These are phyloP conservation scores for Trichoderma guizhouense DNA, from an alignment of 2,329 filamentous ascomycete genomes.

Conservation along the genomic window DNA sequence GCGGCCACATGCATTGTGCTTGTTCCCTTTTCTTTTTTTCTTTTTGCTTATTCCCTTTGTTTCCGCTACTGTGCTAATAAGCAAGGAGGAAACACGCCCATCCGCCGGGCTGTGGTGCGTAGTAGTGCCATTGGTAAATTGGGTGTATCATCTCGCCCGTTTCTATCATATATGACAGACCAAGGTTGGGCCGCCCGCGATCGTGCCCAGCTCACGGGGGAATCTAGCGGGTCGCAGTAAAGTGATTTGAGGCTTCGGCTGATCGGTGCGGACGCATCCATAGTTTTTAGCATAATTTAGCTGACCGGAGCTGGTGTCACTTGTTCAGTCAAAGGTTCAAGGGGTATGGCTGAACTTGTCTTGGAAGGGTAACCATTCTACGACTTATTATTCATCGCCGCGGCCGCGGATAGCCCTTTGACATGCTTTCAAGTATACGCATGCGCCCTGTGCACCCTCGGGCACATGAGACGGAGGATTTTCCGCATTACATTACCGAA, in stretches of 20 bases:
- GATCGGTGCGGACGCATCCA: background rate
- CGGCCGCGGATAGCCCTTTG: background rate
- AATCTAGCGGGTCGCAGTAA: conserved; percentile 7
- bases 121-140: background rate
- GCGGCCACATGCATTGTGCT: background rate
- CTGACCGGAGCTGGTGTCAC: background rate
- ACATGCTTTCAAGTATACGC: background rate
- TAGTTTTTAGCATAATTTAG: background rate
- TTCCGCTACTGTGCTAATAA: background rate
- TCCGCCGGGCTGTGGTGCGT: background rate
- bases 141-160: background rate
- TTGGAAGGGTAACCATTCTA: background rate
- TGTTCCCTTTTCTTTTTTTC: background rate
- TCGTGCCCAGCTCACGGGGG: conserved; percentile 12
- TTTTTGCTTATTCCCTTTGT: background rate
- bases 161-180: conserved; percentile 14
- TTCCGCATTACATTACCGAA: background rate
- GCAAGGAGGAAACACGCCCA: background rate
- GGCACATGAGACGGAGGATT: background rate
- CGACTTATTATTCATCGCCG: background rate
- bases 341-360: background rate
- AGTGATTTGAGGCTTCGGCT: conserved; percentile 7
- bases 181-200: background rate
- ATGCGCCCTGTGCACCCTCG: background rate
- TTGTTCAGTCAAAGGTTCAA: background rate